Conservation (phyloP, 306 rosid species). For the Vachellia pachyceras region DNA sequence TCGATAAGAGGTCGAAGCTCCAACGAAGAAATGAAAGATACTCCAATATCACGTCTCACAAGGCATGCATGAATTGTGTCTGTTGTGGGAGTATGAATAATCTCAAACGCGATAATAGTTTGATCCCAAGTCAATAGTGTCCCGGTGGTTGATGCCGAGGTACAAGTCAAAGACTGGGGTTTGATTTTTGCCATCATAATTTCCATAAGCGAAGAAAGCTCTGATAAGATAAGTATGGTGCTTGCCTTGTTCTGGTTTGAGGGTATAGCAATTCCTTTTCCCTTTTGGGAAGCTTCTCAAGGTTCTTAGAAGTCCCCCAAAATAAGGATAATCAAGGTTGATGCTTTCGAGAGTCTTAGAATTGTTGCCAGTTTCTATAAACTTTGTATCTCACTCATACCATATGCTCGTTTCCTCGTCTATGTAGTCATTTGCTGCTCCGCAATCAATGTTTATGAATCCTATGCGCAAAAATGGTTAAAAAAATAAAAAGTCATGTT, state of each 20-base stretch:
- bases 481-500: too few relatives aligned
- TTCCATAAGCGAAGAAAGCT: slow-evolving; percentile 46
- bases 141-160: slow-evolving; percentile 52
- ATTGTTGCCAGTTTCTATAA: not conserved
- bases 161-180: slow-evolving; percentile 43
- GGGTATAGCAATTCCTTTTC: not conserved
- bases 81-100: slow-evolving; percentile 39
- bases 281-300: not conserved
- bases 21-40: slow-evolving; percentile 37
- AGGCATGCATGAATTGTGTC: slow-evolving; percentile 46
- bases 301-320: slow-evolving; percentile 2
- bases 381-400: not conserved
- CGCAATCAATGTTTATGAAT: too few relatives aligned
- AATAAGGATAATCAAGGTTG: not conserved
- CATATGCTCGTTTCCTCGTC: not conserved
- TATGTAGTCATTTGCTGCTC: not conserved
- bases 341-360: not conserved
- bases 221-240: slow-evolving; percentile 37
- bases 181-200: slow-evolving; percentile 44
- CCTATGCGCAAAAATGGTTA: too few relatives aligned
- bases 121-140: not conserved
- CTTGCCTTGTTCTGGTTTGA: not conserved
- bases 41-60: slow-evolving; percentile 10
- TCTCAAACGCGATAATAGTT: not conserved
- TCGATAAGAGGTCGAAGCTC: slow-evolving; percentile 45